These are phyloP conservation scores for Penicillium paneum DNA, from an alignment of 2,329 filamentous ascomycete species.

Conservation along the genomic window DNA sequence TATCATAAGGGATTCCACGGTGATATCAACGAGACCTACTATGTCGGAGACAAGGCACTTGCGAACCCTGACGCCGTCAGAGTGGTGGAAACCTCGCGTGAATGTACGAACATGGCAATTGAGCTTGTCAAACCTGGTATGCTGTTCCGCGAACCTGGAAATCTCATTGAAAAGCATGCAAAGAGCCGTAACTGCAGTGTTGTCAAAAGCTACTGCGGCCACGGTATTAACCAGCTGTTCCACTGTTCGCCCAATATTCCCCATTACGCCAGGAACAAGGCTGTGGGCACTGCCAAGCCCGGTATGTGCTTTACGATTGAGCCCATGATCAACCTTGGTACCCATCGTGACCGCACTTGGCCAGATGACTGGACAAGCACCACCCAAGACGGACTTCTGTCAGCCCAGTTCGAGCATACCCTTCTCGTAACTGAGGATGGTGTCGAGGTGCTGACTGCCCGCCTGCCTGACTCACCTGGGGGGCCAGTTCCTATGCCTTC, in stretches of 20 bases:
- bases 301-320: slow-evolving; percentile 99
- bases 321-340: slow-evolving; percentile 94
- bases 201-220: slow-evolving; percentile 92
- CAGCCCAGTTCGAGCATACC: slow-evolving; percentile 93
- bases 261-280: slow-evolving; percentile 98
- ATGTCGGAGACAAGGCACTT: slow-evolving; percentile 83
- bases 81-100: slow-evolving; percentile 83
- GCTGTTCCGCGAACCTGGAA: slow-evolving; percentile 87
- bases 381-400: slow-evolving; percentile 82
- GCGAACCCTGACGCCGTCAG: slow-evolving; percentile 82
- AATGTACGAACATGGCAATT: slow-evolving; percentile 88
- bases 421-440: slow-evolving; percentile 78
- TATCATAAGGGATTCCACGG: slow-evolving; percentile 95
- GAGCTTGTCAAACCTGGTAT: slow-evolving; percentile 89
- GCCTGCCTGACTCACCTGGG: slow-evolving; percentile 69
- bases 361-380: slow-evolving; percentile 98
- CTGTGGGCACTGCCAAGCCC: slow-evolving; percentile 85
- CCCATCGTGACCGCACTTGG: slow-evolving; percentile 91
- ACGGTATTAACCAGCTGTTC: slow-evolving; percentile 91
- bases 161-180: slow-evolving; percentile 91
- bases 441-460: slow-evolving; percentile 75
- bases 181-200: slow-evolving; percentile 83
- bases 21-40: slow-evolving; percentile 98
- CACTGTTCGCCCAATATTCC: slow-evolving; percentile 92
- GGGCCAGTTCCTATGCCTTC: slow-evolving; percentile 63